phyloP scores from a whole-genome alignment of 2,329 filamentous ascomycete genomes.

The Arthrobotrys sinensis region DNA sequence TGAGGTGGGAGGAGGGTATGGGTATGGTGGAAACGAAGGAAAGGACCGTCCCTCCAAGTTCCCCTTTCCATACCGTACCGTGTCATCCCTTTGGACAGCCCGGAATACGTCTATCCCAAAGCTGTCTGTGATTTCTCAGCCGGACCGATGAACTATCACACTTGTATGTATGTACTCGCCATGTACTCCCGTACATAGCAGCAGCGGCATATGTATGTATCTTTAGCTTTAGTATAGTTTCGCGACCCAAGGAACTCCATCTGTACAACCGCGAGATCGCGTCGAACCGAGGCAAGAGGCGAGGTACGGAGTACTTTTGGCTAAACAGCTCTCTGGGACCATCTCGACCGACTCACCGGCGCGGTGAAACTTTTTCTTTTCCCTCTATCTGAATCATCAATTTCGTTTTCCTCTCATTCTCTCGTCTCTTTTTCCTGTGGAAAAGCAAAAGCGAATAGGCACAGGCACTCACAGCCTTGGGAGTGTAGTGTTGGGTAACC shows the following conservation, averaged over 20 bases:
- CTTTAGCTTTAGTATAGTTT: neutral
- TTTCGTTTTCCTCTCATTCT: conserved; percentile 50
- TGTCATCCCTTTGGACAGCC: conserved; percentile 51
- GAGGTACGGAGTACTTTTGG: conserved; percentile 26
- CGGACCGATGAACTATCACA: conserved; percentile 31
- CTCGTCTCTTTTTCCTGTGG: conserved; percentile 36
- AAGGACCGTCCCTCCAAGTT: conserved; percentile 55
- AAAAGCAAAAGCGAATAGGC: conserved; percentile 52
- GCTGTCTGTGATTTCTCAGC: conserved; percentile 44
- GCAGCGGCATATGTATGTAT: conserved; percentile 6
- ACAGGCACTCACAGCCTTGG: conserved; percentile 47
- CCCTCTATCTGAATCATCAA: conserved; percentile 46
- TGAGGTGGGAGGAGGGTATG: conserved; percentile 35
- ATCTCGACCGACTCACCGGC: conserved; percentile 54
- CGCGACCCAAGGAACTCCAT: conserved; percentile 24
- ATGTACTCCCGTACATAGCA: conserved; percentile 18
- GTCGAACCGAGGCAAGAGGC: conserved; percentile 43
- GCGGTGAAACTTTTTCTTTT: conserved; percentile 42
- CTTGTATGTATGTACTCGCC: conserved; percentile 15
- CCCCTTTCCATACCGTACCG: conserved; percentile 58
- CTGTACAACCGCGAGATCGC: conserved; percentile 48
- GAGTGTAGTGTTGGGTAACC: conserved; percentile 49
- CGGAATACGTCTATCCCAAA: conserved; percentile 56
- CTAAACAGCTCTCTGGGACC: conserved; percentile 45
- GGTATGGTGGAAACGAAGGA: conserved; percentile 42